Conservation (phyloP, 148 eudicot genomes). For the Heliosperma pusillum region DNA sequence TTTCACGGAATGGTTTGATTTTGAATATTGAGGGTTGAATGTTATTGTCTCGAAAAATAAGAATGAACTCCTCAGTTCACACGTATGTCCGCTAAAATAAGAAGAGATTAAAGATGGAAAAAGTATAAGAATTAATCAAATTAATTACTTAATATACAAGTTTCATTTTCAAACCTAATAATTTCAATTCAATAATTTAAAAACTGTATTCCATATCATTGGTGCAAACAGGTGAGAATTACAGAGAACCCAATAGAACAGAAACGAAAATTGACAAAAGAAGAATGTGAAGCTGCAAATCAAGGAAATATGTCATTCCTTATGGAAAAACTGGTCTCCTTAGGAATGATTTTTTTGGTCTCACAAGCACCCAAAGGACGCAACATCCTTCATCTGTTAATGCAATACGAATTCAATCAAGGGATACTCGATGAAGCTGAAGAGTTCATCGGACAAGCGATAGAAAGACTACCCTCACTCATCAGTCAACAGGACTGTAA, state of each 20-base stretch:
- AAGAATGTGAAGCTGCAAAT: background rate
- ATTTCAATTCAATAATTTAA: too few relatives aligned
- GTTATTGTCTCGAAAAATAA: too few relatives aligned
- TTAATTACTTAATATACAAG: too few relatives aligned
- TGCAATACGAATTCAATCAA: background rate
- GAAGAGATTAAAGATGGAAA: too few relatives aligned
- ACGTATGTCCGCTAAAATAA: too few relatives aligned
- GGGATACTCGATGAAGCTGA: background rate
- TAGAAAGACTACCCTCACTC: background rate
- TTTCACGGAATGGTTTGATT: too few relatives aligned
- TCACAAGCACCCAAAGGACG: background rate
- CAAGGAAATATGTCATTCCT: background rate
- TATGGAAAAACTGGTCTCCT: background rate
- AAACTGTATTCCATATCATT: too few relatives aligned
- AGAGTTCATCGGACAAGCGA: background rate
- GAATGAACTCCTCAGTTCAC: too few relatives aligned
- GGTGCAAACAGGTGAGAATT: background rate
- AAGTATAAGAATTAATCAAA: too few relatives aligned
- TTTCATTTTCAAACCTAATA: too few relatives aligned
- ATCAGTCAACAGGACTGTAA: conserved; percentile 1
- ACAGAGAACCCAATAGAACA: background rate
- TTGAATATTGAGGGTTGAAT: too few relatives aligned
- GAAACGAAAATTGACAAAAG: background rate
- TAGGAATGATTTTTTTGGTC: background rate
- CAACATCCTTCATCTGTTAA: background rate